Conservation (phyloP, 108 stramenopile species). For the Thalassiosira profunda region DNA sequence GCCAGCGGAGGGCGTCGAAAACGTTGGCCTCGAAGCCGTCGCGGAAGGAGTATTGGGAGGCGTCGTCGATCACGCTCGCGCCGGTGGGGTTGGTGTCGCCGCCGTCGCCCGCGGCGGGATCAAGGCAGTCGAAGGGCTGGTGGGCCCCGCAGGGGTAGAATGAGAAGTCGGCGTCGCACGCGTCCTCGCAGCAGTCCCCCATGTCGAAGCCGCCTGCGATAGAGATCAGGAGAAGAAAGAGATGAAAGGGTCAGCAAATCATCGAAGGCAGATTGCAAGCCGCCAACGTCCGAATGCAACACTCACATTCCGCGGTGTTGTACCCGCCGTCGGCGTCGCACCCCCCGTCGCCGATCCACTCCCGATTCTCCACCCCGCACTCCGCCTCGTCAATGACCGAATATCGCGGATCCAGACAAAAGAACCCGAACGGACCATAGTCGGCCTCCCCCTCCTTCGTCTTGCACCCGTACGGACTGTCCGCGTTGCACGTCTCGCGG, state of each 20-base stretch:
- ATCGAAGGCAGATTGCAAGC: too few species aligned
- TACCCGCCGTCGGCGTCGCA: slow-evolving; percentile 45
- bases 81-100: not conserved
- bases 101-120: slow-evolving; percentile 1
- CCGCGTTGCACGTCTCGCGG: slow-evolving; percentile 65
- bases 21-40: slow-evolving; percentile 22
- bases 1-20: not conserved
- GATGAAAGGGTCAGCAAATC: too few species aligned
- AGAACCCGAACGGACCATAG: slow-evolving; percentile 55
- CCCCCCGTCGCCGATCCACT: slow-evolving; percentile 45
- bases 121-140: slow-evolving; percentile 44
- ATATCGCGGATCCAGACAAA: slow-evolving; percentile 33
- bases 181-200: slow-evolving; percentile 22
- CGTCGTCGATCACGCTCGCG: not conserved
- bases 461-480: slow-evolving; percentile 31
- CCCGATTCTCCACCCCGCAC: slow-evolving; percentile 43
- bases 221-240: not conserved
- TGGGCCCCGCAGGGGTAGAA: slow-evolving; percentile 46
- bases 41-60: too few species aligned
- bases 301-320: slow-evolving; percentile 50
- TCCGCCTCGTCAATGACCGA: slow-evolving; percentile 22
- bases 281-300: slow-evolving; percentile 46
- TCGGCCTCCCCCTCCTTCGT: slow-evolving; percentile 24
- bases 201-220: not conserved
- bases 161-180: slow-evolving; percentile 29